phyloP scores from a whole-genome alignment of 257 asterid species.

The Gynochthodes officinalis region DNA sequence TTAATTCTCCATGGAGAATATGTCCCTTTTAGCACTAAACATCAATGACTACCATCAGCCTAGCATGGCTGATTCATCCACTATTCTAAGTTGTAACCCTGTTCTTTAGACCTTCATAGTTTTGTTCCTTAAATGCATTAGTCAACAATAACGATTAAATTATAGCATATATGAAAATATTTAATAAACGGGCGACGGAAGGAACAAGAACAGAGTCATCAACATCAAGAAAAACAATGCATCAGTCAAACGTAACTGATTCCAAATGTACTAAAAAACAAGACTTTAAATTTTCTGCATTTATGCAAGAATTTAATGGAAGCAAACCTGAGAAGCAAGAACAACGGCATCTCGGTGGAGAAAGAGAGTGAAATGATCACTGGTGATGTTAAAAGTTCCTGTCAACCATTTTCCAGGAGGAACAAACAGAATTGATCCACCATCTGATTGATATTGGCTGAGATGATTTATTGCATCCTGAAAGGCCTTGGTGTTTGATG shows the following conservation, averaged over 20 bases:
- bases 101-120: too few relatives aligned
- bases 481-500: conserved; percentile 70
- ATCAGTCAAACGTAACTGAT: neutral
- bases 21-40: conserved; percentile 6
- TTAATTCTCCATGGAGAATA: neutral
- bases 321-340: conserved; percentile 78
- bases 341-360: conserved; percentile 70
- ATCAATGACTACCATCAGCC: neutral
- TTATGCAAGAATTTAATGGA: neutral
- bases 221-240: neutral
- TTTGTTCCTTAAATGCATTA: too few relatives aligned
- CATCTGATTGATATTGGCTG: conserved; percentile 52
- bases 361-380: conserved; percentile 71
- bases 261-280: neutral
- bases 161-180: neutral
- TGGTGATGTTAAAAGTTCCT: conserved; percentile 82
- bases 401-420: conserved; percentile 95
- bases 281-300: too few relatives aligned
- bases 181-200: neutral
- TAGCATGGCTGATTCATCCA: too few relatives aligned
- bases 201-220: neutral
- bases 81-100: too few relatives aligned
- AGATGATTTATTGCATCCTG: conserved; percentile 60
- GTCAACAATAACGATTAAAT: neutral
- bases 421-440: conserved; percentile 77